Conservation (phyloP, 805 yeast genomes). For the Metschnikowia peoriensis region DNA sequence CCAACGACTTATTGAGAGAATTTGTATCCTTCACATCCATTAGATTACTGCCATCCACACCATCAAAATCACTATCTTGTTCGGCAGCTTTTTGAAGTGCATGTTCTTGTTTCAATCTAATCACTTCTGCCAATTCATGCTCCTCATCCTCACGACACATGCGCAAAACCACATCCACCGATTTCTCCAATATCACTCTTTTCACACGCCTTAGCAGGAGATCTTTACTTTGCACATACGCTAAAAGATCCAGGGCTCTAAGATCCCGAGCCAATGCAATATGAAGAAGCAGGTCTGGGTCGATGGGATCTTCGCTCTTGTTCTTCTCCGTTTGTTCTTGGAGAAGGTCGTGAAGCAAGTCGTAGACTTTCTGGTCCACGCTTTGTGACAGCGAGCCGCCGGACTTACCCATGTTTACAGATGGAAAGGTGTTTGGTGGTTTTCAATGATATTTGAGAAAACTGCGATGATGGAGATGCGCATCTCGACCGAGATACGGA, state of each 20-base stretch:
- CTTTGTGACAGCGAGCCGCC: slow-evolving; percentile 9
- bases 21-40: slow-evolving; percentile 69
- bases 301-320: slow-evolving; percentile 29
- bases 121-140: slow-evolving; percentile 48
- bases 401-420: slow-evolving; percentile 12
- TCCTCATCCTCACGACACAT: slow-evolving; percentile 59
- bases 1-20: slow-evolving; percentile 72
- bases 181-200: slow-evolving; percentile 56
- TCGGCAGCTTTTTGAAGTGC: slow-evolving; percentile 21
- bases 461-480: neutral
- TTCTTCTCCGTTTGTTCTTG: slow-evolving; percentile 57
- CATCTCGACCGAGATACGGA: neutral
- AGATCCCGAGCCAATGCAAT: slow-evolving; percentile 65
- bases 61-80: slow-evolving; percentile 41
- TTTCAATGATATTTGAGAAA: neutral
- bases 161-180: slow-evolving; percentile 59
- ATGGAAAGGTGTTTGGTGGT: neutral
- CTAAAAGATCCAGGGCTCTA: slow-evolving; percentile 48
- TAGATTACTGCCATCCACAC: slow-evolving; percentile 43
- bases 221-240: slow-evolving; percentile 63
- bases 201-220: slow-evolving; percentile 68
- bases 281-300: slow-evolving; percentile 36
- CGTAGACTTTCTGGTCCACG: slow-evolving; percentile 57
- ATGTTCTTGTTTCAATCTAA: slow-evolving; percentile 16
- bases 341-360: slow-evolving; percentile 52